Base-by-base conservation (phyloP, 192 early-diverging fungal species). In the Linnemannia exigua region DNA sequence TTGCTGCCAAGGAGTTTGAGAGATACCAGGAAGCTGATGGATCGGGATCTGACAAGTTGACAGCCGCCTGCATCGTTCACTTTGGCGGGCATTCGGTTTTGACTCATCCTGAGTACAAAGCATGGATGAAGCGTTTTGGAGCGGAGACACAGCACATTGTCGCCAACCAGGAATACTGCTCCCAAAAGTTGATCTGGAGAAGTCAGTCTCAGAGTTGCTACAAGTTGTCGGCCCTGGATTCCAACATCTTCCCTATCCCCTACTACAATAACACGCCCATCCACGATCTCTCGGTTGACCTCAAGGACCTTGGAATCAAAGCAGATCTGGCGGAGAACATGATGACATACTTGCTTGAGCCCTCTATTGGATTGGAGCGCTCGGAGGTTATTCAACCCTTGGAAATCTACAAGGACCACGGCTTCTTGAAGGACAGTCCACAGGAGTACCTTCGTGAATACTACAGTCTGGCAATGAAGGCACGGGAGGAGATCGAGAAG, bases 41-140 rank as follows among this genome's bases (percentile, higher is more conserved):
- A 70, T 77, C 35, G 69, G 73, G 33, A 28, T 22, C 69, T 14
- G 80, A 84, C 87, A 54, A 52, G 36, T 17, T 68, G 17, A 82
- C 88, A 36, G 82, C 82, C 41, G 81, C 82, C 22, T 75, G 92
- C 28, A 88, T 98, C 16, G 81, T 98, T 17, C 97, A 98, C 78
- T 91, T 93, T 36, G 72, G 93, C 9, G 94, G 93, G 0, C 82
- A 91, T 8, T 89, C 89, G n/a, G 93, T 97, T 12, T 51, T 96
- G 11, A 87, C 90, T 58, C 91, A 94, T 73, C 74, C 82, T 17
- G 78, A 88, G 38, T 98, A 98, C 90, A 83, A 82, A 46, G 87
- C 71, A 35, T 98, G 97, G 97, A 95, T 96, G 87, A 82, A 89
- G 37, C 87, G 79, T 28, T 98, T 97, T 80, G 93, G 92, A 7